Evolutionary conservation across 2,329 filamentous ascomycete species (phyloP).

Genomic region (Stylonectria norvegica): DNA sequence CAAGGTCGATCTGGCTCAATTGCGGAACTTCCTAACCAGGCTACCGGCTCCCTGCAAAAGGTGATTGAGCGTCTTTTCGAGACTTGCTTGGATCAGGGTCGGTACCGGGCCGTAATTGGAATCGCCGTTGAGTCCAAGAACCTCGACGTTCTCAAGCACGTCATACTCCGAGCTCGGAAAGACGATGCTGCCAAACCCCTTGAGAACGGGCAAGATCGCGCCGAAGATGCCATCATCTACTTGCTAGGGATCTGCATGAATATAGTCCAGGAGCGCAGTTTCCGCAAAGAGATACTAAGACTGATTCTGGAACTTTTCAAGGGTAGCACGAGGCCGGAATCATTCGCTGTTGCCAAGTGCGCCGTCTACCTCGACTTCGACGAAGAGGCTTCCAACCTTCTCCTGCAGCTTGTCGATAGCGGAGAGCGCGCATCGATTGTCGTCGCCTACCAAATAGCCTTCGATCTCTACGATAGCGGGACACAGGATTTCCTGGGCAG

Average conservation of each 20-base stretch:
- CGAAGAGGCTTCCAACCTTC: constrained; percentile 82
- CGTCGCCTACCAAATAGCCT: constrained; percentile 94
- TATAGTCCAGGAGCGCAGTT: constrained; percentile 86
- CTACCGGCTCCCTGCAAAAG: constrained; percentile 74
- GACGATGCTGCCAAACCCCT: constrained; percentile 68
- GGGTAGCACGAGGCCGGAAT: constrained; percentile 88
- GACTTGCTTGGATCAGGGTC: constrained; percentile 77
- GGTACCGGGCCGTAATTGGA: constrained; percentile 93
- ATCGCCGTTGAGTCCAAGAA: constrained; percentile 95
- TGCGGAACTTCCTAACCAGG: constrained; percentile 63
- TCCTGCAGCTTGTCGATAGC: constrained; percentile 75
- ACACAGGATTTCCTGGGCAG: constrained; percentile 95
- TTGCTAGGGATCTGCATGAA: constrained; percentile 96
- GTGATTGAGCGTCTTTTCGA: constrained; percentile 90
- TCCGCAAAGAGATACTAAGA: constrained; percentile 79
- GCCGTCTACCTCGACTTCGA: constrained; percentile 94
- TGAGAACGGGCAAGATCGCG: constrained; percentile 53
- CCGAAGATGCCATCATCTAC: constrained; percentile 96
- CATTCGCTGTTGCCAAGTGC: constrained; percentile 97
- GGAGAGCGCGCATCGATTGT: constrained; percentile 76
- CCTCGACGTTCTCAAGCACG: constrained; percentile 77
- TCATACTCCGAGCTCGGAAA: constrained; percentile 84
- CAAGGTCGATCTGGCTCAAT: constrained; percentile 56
- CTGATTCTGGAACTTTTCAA: constrained; percentile 94
- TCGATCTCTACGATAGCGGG: constrained; percentile 97